phyloP scores from a whole-genome alignment of 345 rosid genomes.

The Eucalyptus erythrocorys region DNA sequence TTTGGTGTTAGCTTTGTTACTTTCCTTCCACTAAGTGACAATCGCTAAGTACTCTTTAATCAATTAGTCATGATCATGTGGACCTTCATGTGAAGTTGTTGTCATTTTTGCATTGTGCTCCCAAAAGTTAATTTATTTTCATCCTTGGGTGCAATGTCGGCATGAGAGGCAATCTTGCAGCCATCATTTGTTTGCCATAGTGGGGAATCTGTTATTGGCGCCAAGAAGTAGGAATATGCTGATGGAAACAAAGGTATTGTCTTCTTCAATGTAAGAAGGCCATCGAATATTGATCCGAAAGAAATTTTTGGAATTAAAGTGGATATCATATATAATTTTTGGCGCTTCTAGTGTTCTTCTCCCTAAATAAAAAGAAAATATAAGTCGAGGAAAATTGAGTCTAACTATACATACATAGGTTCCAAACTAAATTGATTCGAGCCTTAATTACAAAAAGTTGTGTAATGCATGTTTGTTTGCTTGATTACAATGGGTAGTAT shows the following conservation, averaged over 20 bases:
- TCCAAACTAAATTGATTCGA: too few species aligned
- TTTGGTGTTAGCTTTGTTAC: fast-evolving
- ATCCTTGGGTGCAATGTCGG: background rate
- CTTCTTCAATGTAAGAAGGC: background rate
- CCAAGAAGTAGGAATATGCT: background rate
- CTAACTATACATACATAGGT: too few species aligned
- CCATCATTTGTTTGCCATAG: background rate
- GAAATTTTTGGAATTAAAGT: too few species aligned
- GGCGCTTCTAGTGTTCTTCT: too few species aligned
- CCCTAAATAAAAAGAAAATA: too few species aligned
- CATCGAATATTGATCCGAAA: background rate
- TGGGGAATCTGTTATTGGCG: background rate
- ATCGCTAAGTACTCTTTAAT: background rate
- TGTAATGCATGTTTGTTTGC: background rate
- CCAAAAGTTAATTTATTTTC: background rate
- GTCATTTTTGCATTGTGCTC: fast-evolving
- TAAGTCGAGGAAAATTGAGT: too few species aligned
- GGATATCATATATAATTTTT: too few species aligned
- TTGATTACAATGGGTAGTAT: background rate
- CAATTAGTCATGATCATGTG: background rate
- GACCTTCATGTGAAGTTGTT: background rate
- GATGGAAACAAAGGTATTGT: background rate
- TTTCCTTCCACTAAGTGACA: background rate
- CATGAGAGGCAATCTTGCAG: background rate
- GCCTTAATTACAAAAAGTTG: too few species aligned